These are phyloP conservation scores for Pseudogymnoascus sp. DNA, from an alignment of 2,329 filamentous ascomycete species.

Conservation along the genomic window DNA sequence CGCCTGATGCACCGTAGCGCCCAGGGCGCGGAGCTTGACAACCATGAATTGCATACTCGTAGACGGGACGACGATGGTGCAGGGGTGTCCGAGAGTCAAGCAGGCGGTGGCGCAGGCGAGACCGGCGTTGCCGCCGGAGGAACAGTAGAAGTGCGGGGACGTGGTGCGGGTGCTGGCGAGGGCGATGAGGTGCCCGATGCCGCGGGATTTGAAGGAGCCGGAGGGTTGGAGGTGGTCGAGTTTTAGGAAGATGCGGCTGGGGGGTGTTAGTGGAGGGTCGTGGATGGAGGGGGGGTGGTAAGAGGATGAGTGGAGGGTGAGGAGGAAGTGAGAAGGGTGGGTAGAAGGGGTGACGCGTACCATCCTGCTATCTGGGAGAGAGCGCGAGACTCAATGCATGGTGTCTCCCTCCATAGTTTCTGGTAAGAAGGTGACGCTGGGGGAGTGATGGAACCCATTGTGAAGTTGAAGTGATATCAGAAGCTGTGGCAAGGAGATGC, in stretches of 20 bases:
- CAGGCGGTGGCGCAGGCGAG: slow-evolving; percentile 74
- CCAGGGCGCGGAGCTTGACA: slow-evolving; percentile 58
- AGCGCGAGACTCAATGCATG: slow-evolving; percentile 18
- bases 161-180: slow-evolving; percentile 28
- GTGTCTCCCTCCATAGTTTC: slow-evolving; percentile 23
- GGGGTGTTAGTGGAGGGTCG: background rate
- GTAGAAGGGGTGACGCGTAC: slow-evolving; percentile 12
- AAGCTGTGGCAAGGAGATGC: too few relatives aligned
- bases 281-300: background rate
- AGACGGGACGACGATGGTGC: slow-evolving; percentile 66
- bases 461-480: background rate
- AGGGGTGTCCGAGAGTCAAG: slow-evolving; percentile 50
- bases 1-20: slow-evolving; percentile 58
- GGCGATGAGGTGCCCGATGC: slow-evolving; percentile 64
- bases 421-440: slow-evolving; percentile 5
- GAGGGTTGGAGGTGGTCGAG: slow-evolving; percentile 78
- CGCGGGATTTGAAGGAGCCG: slow-evolving; percentile 77
- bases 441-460: background rate
- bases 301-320: background rate
- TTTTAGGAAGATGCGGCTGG: slow-evolving; percentile 64
- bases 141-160: slow-evolving; percentile 57
- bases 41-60: slow-evolving; percentile 61
- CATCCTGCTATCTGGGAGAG: slow-evolving; percentile 25
- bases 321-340: background rate
- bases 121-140: slow-evolving; percentile 74